Evolutionary conservation across 2,329 filamentous ascomycete species (phyloP).

Genomic region (Karstenula rhodostoma): DNA sequence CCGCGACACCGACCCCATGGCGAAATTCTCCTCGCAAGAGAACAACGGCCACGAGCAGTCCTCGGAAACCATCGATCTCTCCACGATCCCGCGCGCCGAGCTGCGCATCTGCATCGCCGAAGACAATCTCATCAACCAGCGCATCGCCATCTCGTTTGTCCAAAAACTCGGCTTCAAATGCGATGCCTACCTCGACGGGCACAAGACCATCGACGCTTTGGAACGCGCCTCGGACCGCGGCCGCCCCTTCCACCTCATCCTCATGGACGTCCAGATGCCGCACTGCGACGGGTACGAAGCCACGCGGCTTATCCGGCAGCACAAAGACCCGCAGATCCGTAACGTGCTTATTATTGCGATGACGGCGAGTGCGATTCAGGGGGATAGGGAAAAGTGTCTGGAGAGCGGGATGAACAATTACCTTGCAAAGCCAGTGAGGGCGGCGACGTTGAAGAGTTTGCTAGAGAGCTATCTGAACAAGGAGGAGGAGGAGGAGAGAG

Average conservation of each 20-base stretch:
- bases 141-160: constrained; percentile 91
- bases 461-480: constrained; percentile 72
- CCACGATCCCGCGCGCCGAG: constrained; percentile 76
- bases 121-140: constrained; percentile 93
- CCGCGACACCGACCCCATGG: constrained; percentile 62
- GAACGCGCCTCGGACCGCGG: constrained; percentile 74
- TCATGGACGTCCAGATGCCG: constrained; percentile 98
- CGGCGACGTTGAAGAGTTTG: constrained; percentile 85
- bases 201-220: constrained; percentile 87
- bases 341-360: constrained; percentile 94
- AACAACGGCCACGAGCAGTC: constrained; percentile 55
- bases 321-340: constrained; percentile 77
- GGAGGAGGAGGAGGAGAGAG: constrained; percentile 46
- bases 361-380: constrained; percentile 94
- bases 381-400: constrained; percentile 93
- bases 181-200: constrained; percentile 88
- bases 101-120: constrained; percentile 92
- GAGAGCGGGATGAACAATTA: constrained; percentile 98
- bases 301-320: constrained; percentile 80
- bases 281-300: constrained; percentile 92
- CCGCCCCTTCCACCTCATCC: constrained; percentile 83
- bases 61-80: constrained; percentile 59
- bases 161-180: constrained; percentile 85
- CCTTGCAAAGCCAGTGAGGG: constrained; percentile 91
- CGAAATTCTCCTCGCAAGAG: constrained; percentile 61